phyloP scores from a whole-genome alignment of 352 stramenopile species.

The Pythium utonaiense region DNA sequence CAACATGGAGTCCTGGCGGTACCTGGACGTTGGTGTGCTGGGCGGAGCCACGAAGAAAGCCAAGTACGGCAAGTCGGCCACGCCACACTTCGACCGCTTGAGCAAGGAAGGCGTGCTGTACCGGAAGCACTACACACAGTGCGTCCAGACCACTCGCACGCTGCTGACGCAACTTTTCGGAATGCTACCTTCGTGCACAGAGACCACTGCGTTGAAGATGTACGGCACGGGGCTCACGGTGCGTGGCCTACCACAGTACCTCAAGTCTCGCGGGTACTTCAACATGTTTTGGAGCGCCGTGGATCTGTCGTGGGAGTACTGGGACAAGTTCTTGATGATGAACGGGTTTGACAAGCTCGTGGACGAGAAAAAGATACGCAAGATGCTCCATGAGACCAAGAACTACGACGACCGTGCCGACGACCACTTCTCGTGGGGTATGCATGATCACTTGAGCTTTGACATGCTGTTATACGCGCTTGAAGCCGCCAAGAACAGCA shows the following conservation, averaged over 20 bases:
- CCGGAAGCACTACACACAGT: conserved; percentile 15
- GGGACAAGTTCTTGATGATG: conserved; percentile 1
- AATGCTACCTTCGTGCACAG: neutral
- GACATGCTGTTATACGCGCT: conserved; percentile 2
- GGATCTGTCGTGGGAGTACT: conserved; percentile 15
- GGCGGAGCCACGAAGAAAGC: conserved; percentile 2
- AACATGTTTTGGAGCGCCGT: conserved; percentile 13
- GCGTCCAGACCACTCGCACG: conserved; percentile 17
- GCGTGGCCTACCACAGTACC: conserved; percentile 8
- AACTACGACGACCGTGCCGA: too few relatives aligned
- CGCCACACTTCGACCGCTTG: conserved; percentile 14
- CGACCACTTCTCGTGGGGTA: conserved; percentile 12
- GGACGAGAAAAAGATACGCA: conserved; percentile 5
- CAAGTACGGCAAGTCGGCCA: conserved; percentile 10
- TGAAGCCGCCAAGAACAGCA: neutral
- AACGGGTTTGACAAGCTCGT: conserved; percentile 15
- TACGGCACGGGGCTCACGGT: neutral
- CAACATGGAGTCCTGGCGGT: conserved; percentile 17
- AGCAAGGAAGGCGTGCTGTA: conserved; percentile 3
- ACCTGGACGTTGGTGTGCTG: conserved; percentile 12
- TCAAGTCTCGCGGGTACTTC: conserved; percentile 13
- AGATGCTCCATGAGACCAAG: too few relatives aligned
- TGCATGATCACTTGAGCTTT: conserved; percentile 13
- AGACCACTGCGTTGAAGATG: neutral
- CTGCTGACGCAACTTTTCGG: conserved; percentile 12